Evolutionary conservation across 129 eudicot genomes (phyloP).

Genomic region (Oenanthe sinensis): DNA sequence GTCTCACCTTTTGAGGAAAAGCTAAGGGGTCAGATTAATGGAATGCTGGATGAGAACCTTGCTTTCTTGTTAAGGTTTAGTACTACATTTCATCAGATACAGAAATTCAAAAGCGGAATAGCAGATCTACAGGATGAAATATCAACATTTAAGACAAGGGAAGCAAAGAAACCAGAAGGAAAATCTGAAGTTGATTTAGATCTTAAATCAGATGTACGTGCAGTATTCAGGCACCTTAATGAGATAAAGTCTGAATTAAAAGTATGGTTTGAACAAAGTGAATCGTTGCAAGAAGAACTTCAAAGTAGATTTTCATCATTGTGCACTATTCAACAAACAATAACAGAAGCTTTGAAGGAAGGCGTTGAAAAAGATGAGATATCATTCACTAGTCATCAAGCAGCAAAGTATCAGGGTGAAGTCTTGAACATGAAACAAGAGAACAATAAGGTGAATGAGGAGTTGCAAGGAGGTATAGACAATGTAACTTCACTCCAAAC

Average conservation of each 20-base stretch:
- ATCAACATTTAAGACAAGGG: constrained; percentile 22
- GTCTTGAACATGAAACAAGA: constrained; percentile 81
- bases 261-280: constrained; percentile 67
- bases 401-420: constrained; percentile 86
- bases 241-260: constrained; percentile 51
- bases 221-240: constrained; percentile 53
- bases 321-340: constrained; percentile 49
- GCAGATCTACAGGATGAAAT: constrained; percentile 44
- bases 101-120: constrained; percentile 47
- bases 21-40: constrained; percentile 51
- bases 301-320: constrained; percentile 35
- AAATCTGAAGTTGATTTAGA: constrained; percentile 40
- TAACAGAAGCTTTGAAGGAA: constrained; percentile 50
- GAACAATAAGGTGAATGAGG: constrained; percentile 65
- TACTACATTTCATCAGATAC: constrained; percentile 46
- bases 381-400: constrained; percentile 59
- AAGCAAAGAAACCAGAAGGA: constrained; percentile 33
- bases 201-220: constrained; percentile 41
- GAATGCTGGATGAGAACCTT: constrained; percentile 60
- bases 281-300: constrained; percentile 47
- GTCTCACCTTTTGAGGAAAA: constrained; percentile 50
- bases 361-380: constrained; percentile 62
- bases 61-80: constrained; percentile 73
- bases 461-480: constrained; percentile 60
- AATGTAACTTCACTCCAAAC: constrained; percentile 38